These are phyloP conservation scores for Cryptosporidium parvum DNA, from an alignment of 169 alveolate genomes.

Conservation along the genomic window DNA sequence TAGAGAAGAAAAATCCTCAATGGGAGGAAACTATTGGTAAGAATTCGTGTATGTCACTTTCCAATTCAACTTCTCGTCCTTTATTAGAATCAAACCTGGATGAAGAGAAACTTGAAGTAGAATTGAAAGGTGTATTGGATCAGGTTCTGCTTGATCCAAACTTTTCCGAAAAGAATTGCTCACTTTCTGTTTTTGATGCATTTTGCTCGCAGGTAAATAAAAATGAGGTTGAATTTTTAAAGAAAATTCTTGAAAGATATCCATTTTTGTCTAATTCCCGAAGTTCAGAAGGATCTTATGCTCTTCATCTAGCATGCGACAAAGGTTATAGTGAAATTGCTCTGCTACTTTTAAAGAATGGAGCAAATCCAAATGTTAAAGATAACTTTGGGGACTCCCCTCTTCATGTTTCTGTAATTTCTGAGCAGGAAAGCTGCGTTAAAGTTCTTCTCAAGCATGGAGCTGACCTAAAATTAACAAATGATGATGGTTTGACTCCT, in stretches of 20 bases:
- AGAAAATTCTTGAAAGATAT: constrained; percentile 15
- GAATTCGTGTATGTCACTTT: constrained; percentile 15
- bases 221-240: constrained; percentile 29
- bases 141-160: constrained; percentile 29
- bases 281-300: constrained; percentile 48
- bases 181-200: constrained; percentile 64
- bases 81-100: background rate
- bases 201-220: constrained; percentile 74
- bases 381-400: constrained; percentile 79
- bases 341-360: constrained; percentile 37
- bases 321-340: constrained; percentile 39
- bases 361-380: constrained; percentile 74
- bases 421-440: constrained; percentile 37
- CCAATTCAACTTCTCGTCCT: constrained; percentile 55
- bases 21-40: constrained; percentile 69
- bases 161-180: constrained; percentile 34
- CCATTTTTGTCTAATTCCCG: constrained; percentile 39
- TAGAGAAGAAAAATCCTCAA: constrained; percentile 37
- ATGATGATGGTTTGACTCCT: constrained; percentile 55
- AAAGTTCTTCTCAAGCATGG: constrained; percentile 17
- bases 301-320: constrained; percentile 55
- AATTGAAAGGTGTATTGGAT: constrained; percentile 22
- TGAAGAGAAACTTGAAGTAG: constrained; percentile 36
- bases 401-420: constrained; percentile 65
- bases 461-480: constrained; percentile 24